Percentiles rank a stretch among this genome's conserved stretches.
Evolutionary conservation across 495 filamentous ascomycete species (phyloP).

Genomic region (Neurospora hispaniola): DNA sequence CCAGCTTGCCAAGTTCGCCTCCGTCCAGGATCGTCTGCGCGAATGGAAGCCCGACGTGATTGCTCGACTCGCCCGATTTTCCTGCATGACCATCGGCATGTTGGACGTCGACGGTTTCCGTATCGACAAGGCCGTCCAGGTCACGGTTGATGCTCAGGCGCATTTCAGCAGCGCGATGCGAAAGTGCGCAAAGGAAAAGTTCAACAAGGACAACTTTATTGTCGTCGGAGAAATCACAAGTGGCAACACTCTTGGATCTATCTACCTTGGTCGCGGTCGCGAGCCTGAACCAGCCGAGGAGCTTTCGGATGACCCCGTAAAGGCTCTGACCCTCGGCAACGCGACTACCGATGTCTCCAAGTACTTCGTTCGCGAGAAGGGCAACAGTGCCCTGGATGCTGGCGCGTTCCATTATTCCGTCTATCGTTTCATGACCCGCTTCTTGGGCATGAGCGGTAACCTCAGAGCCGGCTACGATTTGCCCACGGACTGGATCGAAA

Average conservation of each 20-base stretch:
- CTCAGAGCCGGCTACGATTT: conserved; percentile 50
- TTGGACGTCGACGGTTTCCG: conserved; percentile 64
- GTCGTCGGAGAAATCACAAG: conserved; percentile 54
- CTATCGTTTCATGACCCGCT: conserved; percentile 57
- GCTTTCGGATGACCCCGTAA: neutral
- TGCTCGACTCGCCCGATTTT: conserved; percentile 50
- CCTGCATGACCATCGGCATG: conserved; percentile 52
- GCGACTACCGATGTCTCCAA: conserved; percentile 30
- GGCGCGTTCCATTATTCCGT: conserved; percentile 63
- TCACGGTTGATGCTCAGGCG: conserved; percentile 53
- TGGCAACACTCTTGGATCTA: conserved; percentile 52
- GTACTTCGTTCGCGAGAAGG: conserved; percentile 47
- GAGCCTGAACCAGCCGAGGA: conserved; percentile 37
- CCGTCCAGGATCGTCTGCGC: conserved; percentile 63
- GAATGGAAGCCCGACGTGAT: conserved; percentile 57
- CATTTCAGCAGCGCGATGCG: conserved; percentile 44
- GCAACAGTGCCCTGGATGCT: conserved; percentile 50
- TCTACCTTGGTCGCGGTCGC: conserved; percentile 58
- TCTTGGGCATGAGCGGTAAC: conserved; percentile 55
- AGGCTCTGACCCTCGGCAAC: conserved; percentile 35
- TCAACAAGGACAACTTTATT: conserved; percentile 55
- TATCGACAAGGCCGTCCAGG: conserved; percentile 58
- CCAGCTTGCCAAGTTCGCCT: conserved; percentile 63
- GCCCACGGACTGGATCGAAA: conserved; percentile 49
- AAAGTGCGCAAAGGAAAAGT: conserved; percentile 39